Evolutionary conservation across 768 basidiomycete genomes (phyloP), one percentile per base, ranked within the genome.

Genomic region (Leccinum imitatum): DNA sequence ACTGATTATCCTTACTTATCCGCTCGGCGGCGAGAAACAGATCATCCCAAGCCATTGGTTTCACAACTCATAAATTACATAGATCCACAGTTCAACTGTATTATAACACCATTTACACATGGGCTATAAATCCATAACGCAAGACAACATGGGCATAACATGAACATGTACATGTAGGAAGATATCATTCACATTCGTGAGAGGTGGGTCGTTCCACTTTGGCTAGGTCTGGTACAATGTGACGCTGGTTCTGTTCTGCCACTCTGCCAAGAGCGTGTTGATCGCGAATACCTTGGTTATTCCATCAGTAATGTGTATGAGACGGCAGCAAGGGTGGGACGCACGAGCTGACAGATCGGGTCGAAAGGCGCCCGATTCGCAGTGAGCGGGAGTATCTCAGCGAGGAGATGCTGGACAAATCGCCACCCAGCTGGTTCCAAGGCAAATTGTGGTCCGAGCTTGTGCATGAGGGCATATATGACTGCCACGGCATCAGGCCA

Each of bases 31-130:
- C 60, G 50, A 58, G 33, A 58, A 55, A 51, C 48, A 10, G 25
- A 56, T 46, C 52, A 55, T 14, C 46, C 53, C 39, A 58, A 56
- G 14, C 56, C 50, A 51, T 58, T 46, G 35, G 47, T 46, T 46
- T 59, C 25, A 57, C 54, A 61, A 50, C 15, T 33, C 63, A 63
- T 63, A 62, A 66, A 27, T 56, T 65, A 39, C 39, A 39, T 44
- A 68, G 44, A 65, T 55, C 30, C 61, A 61, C 59, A 47, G 57
- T 54, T 23, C 56, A 59, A 59, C 54, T 70, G 70, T 72, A 75
- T 64, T 52, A 64, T 72, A 72, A 39, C 59, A 63, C 55, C 54
- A 53, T 60, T 54, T 56, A 53, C 52, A 14, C 50, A 53, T 44
- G 57, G 48, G 37, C 47, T 47, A 54, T 60, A 51, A 64, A 59